A percentile compares a stretch with the other conserved stretches of the same genome.
Conservation (phyloP, 345 rosid species). For the Acer yangbiense region DNA sequence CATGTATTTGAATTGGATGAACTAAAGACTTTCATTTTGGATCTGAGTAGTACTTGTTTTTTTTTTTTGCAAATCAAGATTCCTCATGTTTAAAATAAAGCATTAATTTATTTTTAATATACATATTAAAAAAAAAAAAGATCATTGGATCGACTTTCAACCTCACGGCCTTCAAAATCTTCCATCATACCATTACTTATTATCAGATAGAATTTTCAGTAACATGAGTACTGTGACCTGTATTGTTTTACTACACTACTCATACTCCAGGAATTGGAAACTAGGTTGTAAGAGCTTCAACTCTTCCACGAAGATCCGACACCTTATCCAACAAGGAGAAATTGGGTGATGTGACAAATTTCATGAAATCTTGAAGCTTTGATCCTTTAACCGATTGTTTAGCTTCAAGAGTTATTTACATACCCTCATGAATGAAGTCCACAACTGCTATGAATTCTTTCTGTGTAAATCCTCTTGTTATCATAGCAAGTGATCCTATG, state of each 20-base stretch:
- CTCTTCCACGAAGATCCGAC: slow-evolving; percentile 52
- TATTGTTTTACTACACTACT: slow-evolving; percentile 14
- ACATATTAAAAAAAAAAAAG: not conserved
- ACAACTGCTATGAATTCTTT: slow-evolving; percentile 72
- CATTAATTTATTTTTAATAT: not conserved
- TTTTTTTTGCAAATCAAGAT: not conserved
- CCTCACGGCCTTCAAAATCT: not conserved
- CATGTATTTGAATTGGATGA: not conserved
- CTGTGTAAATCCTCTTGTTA: slow-evolving; percentile 80
- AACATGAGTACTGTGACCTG: not conserved
- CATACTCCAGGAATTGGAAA: slow-evolving; percentile 82
- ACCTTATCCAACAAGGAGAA: slow-evolving; percentile 60
- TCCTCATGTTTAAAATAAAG: not conserved
- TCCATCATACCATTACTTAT: not conserved
- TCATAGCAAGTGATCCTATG: slow-evolving; percentile 93
- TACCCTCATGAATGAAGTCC: slow-evolving; percentile 80
- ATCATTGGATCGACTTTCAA: not conserved
- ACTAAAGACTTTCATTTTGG: not conserved
- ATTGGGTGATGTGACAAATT: slow-evolving; percentile 54
- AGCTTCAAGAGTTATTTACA: slow-evolving; percentile 69
- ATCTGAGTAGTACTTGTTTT: not conserved
- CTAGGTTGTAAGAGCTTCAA: slow-evolving; percentile 70
- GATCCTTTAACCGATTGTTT: slow-evolving; percentile 55
- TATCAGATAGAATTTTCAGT: not conserved
- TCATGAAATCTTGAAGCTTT: slow-evolving; percentile 83